Evolutionary conservation across 2,329 filamentous ascomycete species (phyloP).

Genomic region (Acephala macrosclerotiorum): DNA sequence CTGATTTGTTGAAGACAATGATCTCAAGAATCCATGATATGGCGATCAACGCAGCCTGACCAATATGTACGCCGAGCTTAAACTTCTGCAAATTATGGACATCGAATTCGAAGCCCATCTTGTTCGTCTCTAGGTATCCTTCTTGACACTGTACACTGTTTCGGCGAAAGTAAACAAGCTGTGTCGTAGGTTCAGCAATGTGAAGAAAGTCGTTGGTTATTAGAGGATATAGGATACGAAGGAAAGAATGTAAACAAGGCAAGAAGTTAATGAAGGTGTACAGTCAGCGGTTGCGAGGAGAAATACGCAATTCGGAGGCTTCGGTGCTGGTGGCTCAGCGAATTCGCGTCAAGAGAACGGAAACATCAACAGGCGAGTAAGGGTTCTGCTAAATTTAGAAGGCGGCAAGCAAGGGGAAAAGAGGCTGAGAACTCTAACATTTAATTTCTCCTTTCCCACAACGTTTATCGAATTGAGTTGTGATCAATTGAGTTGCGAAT

Average conservation of each 20-base stretch:
- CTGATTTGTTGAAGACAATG: constrained; percentile 60
- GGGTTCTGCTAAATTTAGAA: neutral
- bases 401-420: neutral
- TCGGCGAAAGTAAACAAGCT: constrained; percentile 5
- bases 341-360: neutral
- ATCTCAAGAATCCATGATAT: constrained; percentile 67
- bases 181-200: neutral
- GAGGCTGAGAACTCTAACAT: neutral
- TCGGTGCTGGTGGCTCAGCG: neutral
- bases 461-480: neutral
- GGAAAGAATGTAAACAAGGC: constrained; percentile 4
- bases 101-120: constrained; percentile 40
- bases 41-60: constrained; percentile 61
- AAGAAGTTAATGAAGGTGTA: constrained; percentile 6
- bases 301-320: neutral
- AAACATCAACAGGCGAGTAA: neutral
- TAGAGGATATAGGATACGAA: neutral
- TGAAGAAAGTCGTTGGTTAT: neutral
- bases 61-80: constrained; percentile 64
- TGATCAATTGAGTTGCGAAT: neutral
- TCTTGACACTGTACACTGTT: neutral
- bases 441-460: neutral
- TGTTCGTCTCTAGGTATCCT: constrained; percentile 1
- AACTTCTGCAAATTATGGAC: constrained; percentile 43
- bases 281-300: constrained; percentile 2